Evolutionary conservation across 1,284 basidiomycete species (phyloP), one percentile per base, ranked within the genome.

Genomic region (Microbotryum lychnidis-dioicae): DNA sequence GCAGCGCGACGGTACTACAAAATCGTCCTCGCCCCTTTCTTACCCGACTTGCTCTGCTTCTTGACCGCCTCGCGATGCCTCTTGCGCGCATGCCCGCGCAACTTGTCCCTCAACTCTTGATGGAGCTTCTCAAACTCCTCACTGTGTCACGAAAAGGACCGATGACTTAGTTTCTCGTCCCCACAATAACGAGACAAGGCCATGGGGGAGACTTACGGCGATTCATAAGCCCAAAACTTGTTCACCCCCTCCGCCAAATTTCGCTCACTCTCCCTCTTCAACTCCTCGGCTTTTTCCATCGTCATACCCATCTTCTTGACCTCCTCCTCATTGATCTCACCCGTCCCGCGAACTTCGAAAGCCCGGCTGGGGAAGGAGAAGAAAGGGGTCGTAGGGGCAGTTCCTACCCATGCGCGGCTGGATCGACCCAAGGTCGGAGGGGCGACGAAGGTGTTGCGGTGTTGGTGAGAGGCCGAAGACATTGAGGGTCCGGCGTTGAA

Each of bases 61-160:
- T 69, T 69, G 59, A 61, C 60, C 25, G 65, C 62, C 54, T 69
- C 67, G 16, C 67, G 58, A 50, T 69, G 67, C 4, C 67, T 50
- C 53, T 66, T 69, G 12, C 67, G 27, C 8, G 65, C 61, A 16
- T 58, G 23, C 0, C 67, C 67, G 3, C 65, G 49, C 18, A 69
- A 55, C 3, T n/a, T 44, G 51, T 69, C 67, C 1, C 67, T 50
- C 44, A 69, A 48, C 57, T 59, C 52, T 10, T 57, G 51, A 51
- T 69, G 67, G 48, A 60, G 50, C 29, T 51, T 58, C 23, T 69
- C 67, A n/a, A 67, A 67, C 42, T 58, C 50, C 20, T 69, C 67
- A n/a, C 67, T 68, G 60, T n/a, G 6, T 12, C 7, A 31, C 44
- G 18, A 16, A 42, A 27, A 9, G 3, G 20, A 29, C 37, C 50